These are phyloP conservation scores for Cystofilobasidium capitatum DNA, from an alignment of 768 basidiomycete genomes.

Conservation along the genomic window DNA sequence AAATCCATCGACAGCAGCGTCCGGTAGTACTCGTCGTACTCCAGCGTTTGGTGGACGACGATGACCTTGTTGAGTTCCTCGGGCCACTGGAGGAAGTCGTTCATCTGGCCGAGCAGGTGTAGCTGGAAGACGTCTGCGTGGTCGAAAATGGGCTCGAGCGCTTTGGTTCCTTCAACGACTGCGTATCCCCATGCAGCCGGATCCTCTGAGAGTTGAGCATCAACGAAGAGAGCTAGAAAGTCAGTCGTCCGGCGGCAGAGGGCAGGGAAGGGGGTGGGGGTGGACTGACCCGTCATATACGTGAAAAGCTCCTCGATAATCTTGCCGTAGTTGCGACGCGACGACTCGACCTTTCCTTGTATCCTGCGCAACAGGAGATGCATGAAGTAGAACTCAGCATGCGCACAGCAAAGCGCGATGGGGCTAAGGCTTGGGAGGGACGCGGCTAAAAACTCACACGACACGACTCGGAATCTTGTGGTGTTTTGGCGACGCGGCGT, in stretches of 20 bases:
- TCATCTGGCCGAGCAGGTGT: neutral
- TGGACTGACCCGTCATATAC: neutral
- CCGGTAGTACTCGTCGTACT: neutral
- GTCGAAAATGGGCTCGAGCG: neutral
- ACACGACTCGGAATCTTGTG: neutral
- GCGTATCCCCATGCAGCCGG: neutral
- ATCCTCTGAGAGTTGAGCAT: neutral
- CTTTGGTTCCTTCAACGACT: neutral
- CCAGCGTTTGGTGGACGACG: neutral
- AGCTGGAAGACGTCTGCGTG: neutral
- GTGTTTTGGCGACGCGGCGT: neutral
- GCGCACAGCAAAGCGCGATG: too few relatives aligned
- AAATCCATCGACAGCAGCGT: neutral
- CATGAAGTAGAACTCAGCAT: too few relatives aligned
- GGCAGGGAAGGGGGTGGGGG: neutral
- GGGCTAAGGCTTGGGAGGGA: too few relatives aligned
- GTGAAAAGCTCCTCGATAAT: neutral
- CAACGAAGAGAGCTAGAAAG: too few relatives aligned
- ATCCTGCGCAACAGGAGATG: neutral
- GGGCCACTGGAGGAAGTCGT: neutral
- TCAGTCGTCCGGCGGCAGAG: neutral
- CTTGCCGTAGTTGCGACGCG: neutral
- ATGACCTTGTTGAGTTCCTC: neutral
- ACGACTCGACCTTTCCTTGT: neutral
- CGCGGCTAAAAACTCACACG: neutral